Evolutionary conservation across 805 yeast species (phyloP).

Genomic region (Teunomyces panamensis): DNA sequence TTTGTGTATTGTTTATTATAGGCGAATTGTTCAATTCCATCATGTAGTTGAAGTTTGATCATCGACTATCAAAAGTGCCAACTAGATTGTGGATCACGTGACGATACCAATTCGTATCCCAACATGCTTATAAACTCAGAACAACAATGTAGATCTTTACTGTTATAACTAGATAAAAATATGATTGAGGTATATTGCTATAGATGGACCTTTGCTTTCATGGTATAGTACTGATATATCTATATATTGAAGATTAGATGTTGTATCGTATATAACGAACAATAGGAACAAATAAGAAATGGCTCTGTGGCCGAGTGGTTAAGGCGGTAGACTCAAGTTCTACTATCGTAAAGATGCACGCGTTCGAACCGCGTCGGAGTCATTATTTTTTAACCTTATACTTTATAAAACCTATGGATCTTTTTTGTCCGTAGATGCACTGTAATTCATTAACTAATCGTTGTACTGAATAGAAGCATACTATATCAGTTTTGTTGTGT

Average conservation of each 20-base stretch:
- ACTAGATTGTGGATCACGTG: background rate
- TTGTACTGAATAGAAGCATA: too few species aligned
- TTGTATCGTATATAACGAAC: background rate
- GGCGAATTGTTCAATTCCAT: constrained; percentile 3
- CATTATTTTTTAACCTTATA: background rate
- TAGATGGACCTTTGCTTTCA: background rate
- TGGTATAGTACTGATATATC: background rate
- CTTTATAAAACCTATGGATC: too few species aligned
- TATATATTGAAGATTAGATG: background rate
- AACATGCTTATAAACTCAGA: too few species aligned
- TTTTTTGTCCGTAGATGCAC: too few species aligned
- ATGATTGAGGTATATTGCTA: too few species aligned
- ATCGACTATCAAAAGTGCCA: background rate
- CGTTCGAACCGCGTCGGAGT: constrained; percentile 5
- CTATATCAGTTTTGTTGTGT: too few species aligned
- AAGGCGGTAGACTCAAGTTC: constrained; percentile 4
- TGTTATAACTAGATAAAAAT: too few species aligned
- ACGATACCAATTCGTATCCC: background rate
- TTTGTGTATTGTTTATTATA: background rate
- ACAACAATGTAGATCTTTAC: too few species aligned
- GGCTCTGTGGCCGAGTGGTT: constrained; percentile 5
- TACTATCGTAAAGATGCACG: constrained; percentile 4
- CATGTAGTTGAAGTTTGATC: background rate
- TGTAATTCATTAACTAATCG: too few species aligned
- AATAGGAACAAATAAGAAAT: background rate